phyloP scores from a whole-genome alignment of 2,329 filamentous ascomycete species.

The Cadophora luteo-olivacea region DNA sequence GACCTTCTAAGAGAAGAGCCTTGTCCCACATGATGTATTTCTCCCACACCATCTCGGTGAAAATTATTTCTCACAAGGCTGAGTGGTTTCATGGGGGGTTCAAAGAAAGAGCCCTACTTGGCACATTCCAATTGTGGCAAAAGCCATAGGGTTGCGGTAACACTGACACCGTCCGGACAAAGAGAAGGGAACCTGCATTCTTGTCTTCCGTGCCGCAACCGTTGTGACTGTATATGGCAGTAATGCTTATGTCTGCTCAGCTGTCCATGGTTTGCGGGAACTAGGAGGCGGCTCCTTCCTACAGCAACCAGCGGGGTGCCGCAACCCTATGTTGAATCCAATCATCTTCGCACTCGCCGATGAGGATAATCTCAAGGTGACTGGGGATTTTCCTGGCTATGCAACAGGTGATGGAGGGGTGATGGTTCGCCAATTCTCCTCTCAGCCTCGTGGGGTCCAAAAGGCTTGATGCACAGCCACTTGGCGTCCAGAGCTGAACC shows the following conservation, averaged over 20 bases:
- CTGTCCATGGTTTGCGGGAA: constrained; percentile 22
- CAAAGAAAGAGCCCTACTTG: constrained; percentile 22
- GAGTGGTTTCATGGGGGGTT: constrained; percentile 16
- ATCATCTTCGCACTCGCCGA: constrained; percentile 13
- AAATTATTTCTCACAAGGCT: constrained; percentile 18
- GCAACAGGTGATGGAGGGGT: constrained; percentile 12
- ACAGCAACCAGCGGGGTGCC: constrained; percentile 4
- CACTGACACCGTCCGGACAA: constrained; percentile 11
- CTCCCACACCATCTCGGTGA: constrained; percentile 24
- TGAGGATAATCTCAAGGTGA: neutral
- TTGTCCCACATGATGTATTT: constrained; percentile 26
- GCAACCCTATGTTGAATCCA: constrained; percentile 6
- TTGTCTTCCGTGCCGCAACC: constrained; percentile 18
- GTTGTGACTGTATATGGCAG: constrained; percentile 21
- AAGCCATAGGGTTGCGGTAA: constrained; percentile 15
- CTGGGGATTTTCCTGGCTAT: constrained; percentile 18
- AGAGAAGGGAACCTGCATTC: constrained; percentile 12
- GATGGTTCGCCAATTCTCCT: constrained; percentile 8
- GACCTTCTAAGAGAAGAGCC: constrained; percentile 28
- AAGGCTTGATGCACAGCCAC: constrained; percentile 21
- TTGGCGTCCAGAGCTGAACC: constrained; percentile 20
- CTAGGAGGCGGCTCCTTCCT: constrained; percentile 12
- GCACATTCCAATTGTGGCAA: constrained; percentile 10
- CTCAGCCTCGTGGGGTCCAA: constrained; percentile 19
- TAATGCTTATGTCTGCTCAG: constrained; percentile 27